These are phyloP conservation scores for Xerocomus potaroensis DNA, from an alignment of 768 basidiomycete genomes.

Conservation along the genomic window DNA sequence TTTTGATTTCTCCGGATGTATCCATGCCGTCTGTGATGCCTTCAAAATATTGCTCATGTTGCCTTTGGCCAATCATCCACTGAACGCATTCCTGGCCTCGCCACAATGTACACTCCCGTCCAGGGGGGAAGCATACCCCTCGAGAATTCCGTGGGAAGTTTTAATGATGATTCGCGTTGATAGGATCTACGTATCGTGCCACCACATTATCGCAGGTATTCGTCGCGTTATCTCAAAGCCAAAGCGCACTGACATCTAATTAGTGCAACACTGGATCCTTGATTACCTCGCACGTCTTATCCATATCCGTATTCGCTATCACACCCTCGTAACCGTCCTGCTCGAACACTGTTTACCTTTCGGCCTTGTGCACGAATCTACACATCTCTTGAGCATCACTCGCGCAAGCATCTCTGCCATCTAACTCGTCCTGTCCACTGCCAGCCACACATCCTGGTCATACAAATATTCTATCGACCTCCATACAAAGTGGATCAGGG, in stretches of 20 bases:
- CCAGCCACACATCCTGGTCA: conserved; percentile 44
- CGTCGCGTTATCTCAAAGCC: not conserved
- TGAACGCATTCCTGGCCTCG: conserved; percentile 35
- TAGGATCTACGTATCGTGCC: conserved; percentile 49
- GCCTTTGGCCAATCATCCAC: conserved; percentile 20
- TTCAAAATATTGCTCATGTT: conserved; percentile 49
- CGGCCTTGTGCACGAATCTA: conserved; percentile 41
- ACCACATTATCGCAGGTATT: conserved; percentile 46
- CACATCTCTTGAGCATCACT: conserved; percentile 38
- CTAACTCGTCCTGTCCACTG: conserved; percentile 19
- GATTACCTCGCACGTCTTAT: conserved; percentile 50
- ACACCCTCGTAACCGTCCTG: conserved; percentile 45
- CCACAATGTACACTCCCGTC: conserved; percentile 43
- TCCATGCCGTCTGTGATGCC: conserved; percentile 51
- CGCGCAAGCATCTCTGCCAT: conserved; percentile 34
- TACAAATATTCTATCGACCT: conserved; percentile 45
- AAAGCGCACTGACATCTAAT: conserved; percentile 12
- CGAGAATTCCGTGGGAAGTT: conserved; percentile 4
- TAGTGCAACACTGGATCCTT: conserved; percentile 35
- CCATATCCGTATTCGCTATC: conserved; percentile 43
- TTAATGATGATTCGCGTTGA: conserved; percentile 30
- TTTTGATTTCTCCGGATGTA: conserved; percentile 42
- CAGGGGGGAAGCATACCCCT: conserved; percentile 44
- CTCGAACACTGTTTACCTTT: conserved; percentile 49
- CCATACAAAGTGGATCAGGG: conserved; percentile 35